Evolutionary conservation across 495 filamentous ascomycete genomes (phyloP).

Genomic region (Cladorrhinum samala): DNA sequence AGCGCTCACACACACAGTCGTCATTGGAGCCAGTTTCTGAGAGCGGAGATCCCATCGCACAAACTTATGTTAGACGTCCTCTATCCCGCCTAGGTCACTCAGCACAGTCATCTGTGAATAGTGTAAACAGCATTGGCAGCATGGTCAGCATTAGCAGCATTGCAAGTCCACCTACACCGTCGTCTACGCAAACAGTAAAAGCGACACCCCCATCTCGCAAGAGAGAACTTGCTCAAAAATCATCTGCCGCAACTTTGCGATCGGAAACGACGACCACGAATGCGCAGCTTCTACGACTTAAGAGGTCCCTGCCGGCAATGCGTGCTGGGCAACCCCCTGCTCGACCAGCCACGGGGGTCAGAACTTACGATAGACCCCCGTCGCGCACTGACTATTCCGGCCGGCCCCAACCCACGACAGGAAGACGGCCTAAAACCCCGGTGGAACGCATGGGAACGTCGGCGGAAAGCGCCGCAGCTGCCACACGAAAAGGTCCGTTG

Average conservation of each 20-base stretch:
- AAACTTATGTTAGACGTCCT: constrained; percentile 46
- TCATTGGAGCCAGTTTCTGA: constrained; percentile 90
- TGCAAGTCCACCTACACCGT: constrained; percentile 53
- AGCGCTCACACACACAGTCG: constrained; percentile 60
- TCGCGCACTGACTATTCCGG: constrained; percentile 32
- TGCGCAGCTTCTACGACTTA: constrained; percentile 70
- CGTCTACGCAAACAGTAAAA: constrained; percentile 47
- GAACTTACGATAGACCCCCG: constrained; percentile 47
- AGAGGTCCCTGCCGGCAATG: constrained; percentile 83
- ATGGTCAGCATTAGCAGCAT: constrained; percentile 22
- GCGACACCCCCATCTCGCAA: constrained; percentile 51
- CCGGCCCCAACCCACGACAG: constrained; percentile 34
- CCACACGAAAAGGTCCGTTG: constrained; percentile 51
- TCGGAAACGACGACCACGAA: constrained; percentile 61
- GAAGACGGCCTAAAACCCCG: constrained; percentile 63
- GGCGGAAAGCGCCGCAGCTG: constrained; percentile 48
- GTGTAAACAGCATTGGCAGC: constrained; percentile 19
- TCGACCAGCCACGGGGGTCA: constrained; percentile 32
- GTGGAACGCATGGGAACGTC: constrained; percentile 53
- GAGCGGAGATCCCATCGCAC: constrained; percentile 65
- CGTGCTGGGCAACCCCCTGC: constrained; percentile 45
- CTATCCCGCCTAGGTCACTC: constrained; percentile 63
- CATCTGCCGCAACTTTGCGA: constrained; percentile 46
- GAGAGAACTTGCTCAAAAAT: constrained; percentile 51
- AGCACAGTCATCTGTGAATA: constrained; percentile 58